Evolutionary conservation across 2,329 filamentous ascomycete genomes (phyloP).

Genomic region (Microthyrium microscopicum): DNA sequence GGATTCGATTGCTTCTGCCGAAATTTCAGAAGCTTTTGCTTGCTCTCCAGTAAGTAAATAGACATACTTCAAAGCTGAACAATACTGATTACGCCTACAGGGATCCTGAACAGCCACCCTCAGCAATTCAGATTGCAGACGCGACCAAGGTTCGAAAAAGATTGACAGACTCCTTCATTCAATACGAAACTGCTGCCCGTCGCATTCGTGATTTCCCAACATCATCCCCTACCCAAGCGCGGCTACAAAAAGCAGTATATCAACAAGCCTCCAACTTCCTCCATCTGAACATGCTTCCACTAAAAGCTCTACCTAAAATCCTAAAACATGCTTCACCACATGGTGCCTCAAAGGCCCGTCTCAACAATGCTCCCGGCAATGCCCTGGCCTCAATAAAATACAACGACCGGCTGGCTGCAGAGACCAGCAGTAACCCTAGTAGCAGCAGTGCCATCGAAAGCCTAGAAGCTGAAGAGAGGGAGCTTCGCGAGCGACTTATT

Average conservation of each 20-base stretch:
- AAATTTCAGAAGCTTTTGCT: conserved; percentile 65
- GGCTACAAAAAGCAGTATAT: conserved; percentile 68
- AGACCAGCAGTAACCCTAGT: conserved; percentile 6
- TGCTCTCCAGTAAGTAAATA: conserved; percentile 59
- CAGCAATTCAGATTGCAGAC: conserved; percentile 58
- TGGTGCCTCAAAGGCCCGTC: conserved; percentile 16
- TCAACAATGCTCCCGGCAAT: conserved; percentile 13
- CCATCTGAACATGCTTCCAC: conserved; percentile 76
- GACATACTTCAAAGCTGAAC: too few species aligned
- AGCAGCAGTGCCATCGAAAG: conserved; percentile 42
- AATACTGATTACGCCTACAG: too few species aligned
- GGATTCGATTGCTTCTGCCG: conserved; percentile 66
- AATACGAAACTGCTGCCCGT: conserved; percentile 70
- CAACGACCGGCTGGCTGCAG: conserved; percentile 31
- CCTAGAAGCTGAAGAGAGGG: conserved; percentile 70
- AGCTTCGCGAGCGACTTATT: conserved; percentile 60
- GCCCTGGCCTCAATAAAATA: conserved; percentile 44
- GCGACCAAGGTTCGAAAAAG: conserved; percentile 81
- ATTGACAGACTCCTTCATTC: conserved; percentile 73
- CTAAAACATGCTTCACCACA: conserved; percentile 39
- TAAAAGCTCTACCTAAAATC: conserved; percentile 38
- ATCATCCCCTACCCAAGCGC: conserved; percentile 52
- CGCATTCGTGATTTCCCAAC: conserved; percentile 66
- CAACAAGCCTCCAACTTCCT: conserved; percentile 68
- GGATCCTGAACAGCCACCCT: conserved; percentile 49